These are phyloP conservation scores for Achaetomium macrosporum DNA, from an alignment of 2,329 filamentous ascomycete genomes.

Conservation along the genomic window DNA sequence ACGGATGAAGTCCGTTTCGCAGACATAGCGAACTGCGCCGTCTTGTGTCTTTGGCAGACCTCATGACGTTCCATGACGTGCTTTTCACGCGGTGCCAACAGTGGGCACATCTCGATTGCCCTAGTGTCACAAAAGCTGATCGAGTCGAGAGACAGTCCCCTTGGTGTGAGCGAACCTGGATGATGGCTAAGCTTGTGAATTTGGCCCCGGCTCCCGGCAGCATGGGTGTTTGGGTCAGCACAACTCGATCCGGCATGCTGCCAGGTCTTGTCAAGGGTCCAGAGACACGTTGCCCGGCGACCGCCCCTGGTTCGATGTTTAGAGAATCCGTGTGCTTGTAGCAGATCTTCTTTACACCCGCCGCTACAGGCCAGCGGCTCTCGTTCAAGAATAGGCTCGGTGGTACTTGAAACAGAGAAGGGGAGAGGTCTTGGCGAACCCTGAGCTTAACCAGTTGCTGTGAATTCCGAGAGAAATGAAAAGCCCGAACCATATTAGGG, in stretches of 20 bases:
- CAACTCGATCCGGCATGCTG: background rate
- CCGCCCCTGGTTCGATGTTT: background rate
- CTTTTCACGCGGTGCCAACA: conserved; percentile 1
- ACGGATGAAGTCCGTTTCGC: background rate
- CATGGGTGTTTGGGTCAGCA: conserved; percentile 4
- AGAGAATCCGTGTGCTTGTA: conserved; percentile 8
- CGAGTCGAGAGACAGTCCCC: background rate
- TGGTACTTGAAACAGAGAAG: conserved; percentile 16
- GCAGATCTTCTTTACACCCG: background rate
- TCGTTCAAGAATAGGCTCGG: conserved; percentile 9
- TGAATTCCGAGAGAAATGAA: too few relatives aligned
- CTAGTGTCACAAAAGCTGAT: background rate
- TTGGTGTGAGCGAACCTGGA: background rate
- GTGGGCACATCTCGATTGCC: background rate
- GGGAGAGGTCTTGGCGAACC: too few relatives aligned
- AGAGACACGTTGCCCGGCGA: conserved; percentile 4
- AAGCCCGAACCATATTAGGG: too few relatives aligned
- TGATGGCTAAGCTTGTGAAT: background rate
- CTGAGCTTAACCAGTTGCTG: too few relatives aligned
- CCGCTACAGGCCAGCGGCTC: background rate
- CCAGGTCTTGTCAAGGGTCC: background rate
- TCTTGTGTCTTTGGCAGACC: background rate
- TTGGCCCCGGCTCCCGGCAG: background rate
- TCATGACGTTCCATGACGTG: background rate
- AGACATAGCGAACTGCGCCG: background rate